phyloP scores from a whole-genome alignment of 1,284 basidiomycete genomes.

The Lentinula novae-zelandiae region DNA sequence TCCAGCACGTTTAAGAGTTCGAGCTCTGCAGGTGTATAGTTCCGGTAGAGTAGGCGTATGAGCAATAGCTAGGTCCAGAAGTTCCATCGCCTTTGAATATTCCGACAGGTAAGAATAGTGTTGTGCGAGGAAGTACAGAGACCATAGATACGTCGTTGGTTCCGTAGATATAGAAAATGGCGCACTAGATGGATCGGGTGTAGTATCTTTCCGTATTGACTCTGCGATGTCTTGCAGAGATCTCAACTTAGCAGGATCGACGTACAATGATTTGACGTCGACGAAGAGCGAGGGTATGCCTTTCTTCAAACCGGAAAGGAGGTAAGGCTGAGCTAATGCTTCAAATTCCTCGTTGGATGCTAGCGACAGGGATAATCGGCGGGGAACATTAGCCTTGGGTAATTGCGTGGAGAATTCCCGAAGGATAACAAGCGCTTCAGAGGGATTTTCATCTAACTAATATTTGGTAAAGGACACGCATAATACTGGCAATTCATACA shows the following conservation, averaged over 20 bases:
- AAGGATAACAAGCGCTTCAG: conserved; percentile 56
- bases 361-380: conserved; percentile 67
- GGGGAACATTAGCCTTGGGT: conserved; percentile 71
- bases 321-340: conserved; percentile 64
- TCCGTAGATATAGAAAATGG: conserved; percentile 40
- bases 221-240: conserved; percentile 74
- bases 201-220: conserved; percentile 39
- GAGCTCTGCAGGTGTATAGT: conserved; percentile 80
- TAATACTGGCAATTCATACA: conserved; percentile 17
- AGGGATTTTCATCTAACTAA: conserved; percentile 44
- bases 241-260: conserved; percentile 58
- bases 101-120: conserved; percentile 74
- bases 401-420: conserved; percentile 57
- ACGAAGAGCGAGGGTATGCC: conserved; percentile 94
- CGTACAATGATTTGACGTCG: conserved; percentile 87
- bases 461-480: background rate
- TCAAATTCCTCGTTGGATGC: conserved; percentile 64
- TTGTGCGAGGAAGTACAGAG: conserved; percentile 92
- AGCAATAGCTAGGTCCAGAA: conserved; percentile 64
- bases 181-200: conserved; percentile 21
- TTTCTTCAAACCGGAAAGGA: conserved; percentile 71
- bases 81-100: conserved; percentile 57
- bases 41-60: conserved; percentile 97
- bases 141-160: conserved; percentile 91
- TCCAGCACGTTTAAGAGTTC: conserved; percentile 85